phyloP scores from a whole-genome alignment of 2,329 filamentous ascomycete species.

The Ophiostoma montium region DNA sequence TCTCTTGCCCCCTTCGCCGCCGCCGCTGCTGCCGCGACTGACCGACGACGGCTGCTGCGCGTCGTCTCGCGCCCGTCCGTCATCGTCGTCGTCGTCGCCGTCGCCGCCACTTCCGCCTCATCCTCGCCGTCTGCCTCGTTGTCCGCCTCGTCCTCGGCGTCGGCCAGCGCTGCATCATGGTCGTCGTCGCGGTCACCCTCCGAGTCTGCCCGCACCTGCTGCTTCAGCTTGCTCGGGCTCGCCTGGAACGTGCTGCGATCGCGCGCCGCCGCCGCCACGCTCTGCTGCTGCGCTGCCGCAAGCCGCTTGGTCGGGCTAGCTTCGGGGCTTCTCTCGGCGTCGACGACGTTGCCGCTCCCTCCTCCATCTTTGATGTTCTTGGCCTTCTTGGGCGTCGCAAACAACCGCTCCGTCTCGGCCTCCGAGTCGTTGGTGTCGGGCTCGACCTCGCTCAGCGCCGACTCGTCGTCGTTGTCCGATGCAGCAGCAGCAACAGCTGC shows the following conservation, averaged over 20 bases:
- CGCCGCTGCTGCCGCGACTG: constrained; percentile 14
- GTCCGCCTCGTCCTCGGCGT: constrained; percentile 19
- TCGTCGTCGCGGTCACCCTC: constrained; percentile 24
- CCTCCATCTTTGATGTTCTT: constrained; percentile 19
- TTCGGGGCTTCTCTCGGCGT: constrained; percentile 36
- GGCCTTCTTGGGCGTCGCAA: constrained; percentile 62
- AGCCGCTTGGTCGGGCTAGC: constrained; percentile 29
- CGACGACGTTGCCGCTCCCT: no score
- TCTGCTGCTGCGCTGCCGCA: background rate
- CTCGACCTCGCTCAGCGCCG: constrained; percentile 39
- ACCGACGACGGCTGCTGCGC: constrained; percentile 13
- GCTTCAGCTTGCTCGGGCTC: constrained; percentile 67
- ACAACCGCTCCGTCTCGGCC: constrained; percentile 86
- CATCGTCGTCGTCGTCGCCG: no score
- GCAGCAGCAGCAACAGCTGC: constrained; percentile 7
- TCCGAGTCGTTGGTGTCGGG: constrained; percentile 50
- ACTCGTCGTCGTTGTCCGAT: constrained; percentile 21
- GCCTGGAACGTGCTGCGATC: constrained; percentile 12
- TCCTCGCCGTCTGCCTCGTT: constrained; percentile 22
- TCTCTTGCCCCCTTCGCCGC: background rate
- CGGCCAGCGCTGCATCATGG: constrained; percentile 20
- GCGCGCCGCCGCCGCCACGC: background rate
- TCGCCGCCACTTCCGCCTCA: no score
- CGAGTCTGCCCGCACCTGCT: constrained; percentile 29
- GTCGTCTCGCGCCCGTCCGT: constrained; percentile 6